Base-by-base conservation (phyloP, 306 rosid species). In the Trifolium fragiferum region DNA sequence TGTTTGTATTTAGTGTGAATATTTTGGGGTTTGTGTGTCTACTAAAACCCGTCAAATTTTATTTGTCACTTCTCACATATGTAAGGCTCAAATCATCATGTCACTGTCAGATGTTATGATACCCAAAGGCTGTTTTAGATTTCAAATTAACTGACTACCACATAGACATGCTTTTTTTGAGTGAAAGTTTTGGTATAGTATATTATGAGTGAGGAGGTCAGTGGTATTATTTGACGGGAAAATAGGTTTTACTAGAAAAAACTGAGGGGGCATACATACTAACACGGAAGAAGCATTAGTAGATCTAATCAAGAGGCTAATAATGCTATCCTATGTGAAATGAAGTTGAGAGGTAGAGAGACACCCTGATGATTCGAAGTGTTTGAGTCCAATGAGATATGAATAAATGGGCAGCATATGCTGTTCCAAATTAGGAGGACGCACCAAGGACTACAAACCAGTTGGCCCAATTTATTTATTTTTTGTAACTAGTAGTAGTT, bases 1-100 rank as follows among this genome's bases (percentile, higher is more conserved):
- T 66, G 71, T 43, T 44, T 38, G 15, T 78, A 32, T 78, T 76
- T 46, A 70, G 63, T 69, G 65, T 64, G 9, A 62, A 69, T 76
- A 13, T 66, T 68, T 72, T 82, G 40, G 53, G 49, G 72, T 46
- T 51, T 49, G 7, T 59, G 41, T 65, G 55, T 75, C 27, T 59
- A 20, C 41, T 58, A 46, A 32, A 64, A 65, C 40, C 53, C 30
- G 1, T 35, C 7, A 14, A 49, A 54, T 72, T 46, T 70, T 70
- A 70, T 46, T 9, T 10, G 27, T 66, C 25, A 49, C 44, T 67
- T 73, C 55, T 60, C 50, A 40, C 55, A 30, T 32, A 55, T 66
- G 68, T 20, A 64, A 63, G 78, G 18, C 68, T 23, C 5, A 16
- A 62, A 61, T 61, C 14, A 63, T 41, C 37, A 30, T 58, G 54